Evolutionary conservation across 83 land plant genomes (phyloP).

Genomic region (Picea abies): DNA sequence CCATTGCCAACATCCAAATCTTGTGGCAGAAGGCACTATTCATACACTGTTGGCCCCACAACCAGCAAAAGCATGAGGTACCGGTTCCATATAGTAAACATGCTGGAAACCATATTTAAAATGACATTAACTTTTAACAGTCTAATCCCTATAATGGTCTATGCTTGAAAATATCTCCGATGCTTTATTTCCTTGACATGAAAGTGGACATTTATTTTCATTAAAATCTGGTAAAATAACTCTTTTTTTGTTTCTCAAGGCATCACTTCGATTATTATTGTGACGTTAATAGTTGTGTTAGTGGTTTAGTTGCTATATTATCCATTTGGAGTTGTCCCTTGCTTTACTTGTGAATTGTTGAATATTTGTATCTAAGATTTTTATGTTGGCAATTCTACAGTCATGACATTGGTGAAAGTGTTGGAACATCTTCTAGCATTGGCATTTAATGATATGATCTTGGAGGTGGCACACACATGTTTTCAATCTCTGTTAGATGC

Average conservation of each 20-base stretch:
- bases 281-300: neutral
- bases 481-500: slow-evolving; percentile 60
- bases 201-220: no score
- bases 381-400: slow-evolving; percentile 26
- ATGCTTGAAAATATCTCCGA: no score
- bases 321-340: neutral
- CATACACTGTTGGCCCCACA: no score
- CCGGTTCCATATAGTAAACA: no score
- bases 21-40: no score
- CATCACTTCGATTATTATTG: neutral
- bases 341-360: neutral
- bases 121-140: no score
- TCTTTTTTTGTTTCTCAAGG: neutral
- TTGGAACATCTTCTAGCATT: slow-evolving; percentile 35
- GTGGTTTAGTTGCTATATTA: no score
- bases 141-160: no score
- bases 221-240: neutral
- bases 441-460: slow-evolving; percentile 3
- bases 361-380: neutral
- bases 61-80: no score
- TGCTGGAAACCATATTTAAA: no score
- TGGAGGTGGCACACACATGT: slow-evolving; percentile 33
- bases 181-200: no score
- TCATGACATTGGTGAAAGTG: slow-evolving; percentile 51
- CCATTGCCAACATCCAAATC: no score